Evolutionary conservation across 331 rosid species (phyloP), one percentile per base, ranked within the genome.

Genomic region (Quercus phellos): DNA sequence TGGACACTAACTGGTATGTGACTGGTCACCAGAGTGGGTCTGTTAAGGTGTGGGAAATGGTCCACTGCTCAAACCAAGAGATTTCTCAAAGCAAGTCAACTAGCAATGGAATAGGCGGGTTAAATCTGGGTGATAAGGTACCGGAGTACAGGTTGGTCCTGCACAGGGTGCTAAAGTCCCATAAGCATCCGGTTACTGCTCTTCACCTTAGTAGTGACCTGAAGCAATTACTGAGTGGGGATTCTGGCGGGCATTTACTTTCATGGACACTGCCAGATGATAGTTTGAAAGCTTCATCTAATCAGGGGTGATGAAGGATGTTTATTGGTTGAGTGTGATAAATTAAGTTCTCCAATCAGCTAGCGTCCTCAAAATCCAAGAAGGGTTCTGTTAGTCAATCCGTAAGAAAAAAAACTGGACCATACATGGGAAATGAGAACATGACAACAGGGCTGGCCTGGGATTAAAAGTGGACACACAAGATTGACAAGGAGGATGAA

Each of bases 21-120:
- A 96, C 98, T 4, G 99, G 99, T 76, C 99, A 96, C 88, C 99
- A 96, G 90, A 96, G 99, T 79, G 99, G 99, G 76, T 92, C 99
- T 26, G 88, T 96, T 72, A 96, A 96, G 89, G 97, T 96, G 78
- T 96, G 98, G 99, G 97, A 91, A 85, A 93, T 89, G 96, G 89
- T 96, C 76, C 94, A 93, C 87, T 78, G 86, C 88, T 84, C 94
- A 72, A 85, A 83, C 61, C 88, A 76, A n/a, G 90, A 82, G 60
- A 73, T 73, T 83, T 85, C 92, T 80, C 92, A 81, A 51, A 79
- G 81, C 78, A 91, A 90, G 88, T 87, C 91, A 21, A 80, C 84
- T 13, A 72, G 85, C 75, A 63, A 77, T 74, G 94, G 89, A 56
- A 51, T 55, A 56, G 91, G 86, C 14, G 90, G 72, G 35, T 63